phyloP scores from a whole-genome alignment of 805 yeast genomes.

The Wickerhamomyces mucosus region DNA sequence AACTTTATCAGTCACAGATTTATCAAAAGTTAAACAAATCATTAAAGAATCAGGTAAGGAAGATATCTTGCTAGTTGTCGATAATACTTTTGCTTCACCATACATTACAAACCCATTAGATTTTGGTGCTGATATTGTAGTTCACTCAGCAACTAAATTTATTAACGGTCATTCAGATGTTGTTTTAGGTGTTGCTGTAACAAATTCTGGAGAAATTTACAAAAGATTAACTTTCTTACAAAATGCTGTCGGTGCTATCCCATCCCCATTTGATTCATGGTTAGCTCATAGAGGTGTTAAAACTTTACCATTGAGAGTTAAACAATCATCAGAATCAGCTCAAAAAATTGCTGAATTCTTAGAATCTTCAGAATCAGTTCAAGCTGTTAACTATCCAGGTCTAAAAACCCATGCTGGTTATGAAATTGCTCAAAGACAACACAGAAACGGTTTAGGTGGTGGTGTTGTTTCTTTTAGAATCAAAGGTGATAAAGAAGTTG shows the following conservation, averaged over 20 bases:
- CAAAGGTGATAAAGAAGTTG: conserved; percentile 72
- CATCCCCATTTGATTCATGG: conserved; percentile 89
- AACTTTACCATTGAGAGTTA: conserved; percentile 73
- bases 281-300: conserved; percentile 87
- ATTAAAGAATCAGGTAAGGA: conserved; percentile 41
- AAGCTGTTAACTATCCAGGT: conserved; percentile 78
- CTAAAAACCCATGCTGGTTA: conserved; percentile 54
- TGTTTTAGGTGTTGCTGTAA: conserved; percentile 75
- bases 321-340: conserved; percentile 60
- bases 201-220: conserved; percentile 51
- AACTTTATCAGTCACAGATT: conserved; percentile 72
- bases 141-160: conserved; percentile 85
- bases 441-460: conserved; percentile 80
- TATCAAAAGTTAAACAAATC: conserved; percentile 46
- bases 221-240: conserved; percentile 67
- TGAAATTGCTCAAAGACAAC: conserved; percentile 61
- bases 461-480: conserved; percentile 88
- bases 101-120: conserved; percentile 76
- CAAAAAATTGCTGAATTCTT: conserved; percentile 60
- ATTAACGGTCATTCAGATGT: conserved; percentile 91
- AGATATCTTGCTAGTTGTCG: conserved; percentile 60
- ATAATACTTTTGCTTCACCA: conserved; percentile 84
- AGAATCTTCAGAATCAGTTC: conserved; percentile 38
- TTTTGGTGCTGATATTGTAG: conserved; percentile 80
- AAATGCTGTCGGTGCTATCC: conserved; percentile 82